Base-by-base conservation (phyloP, 441 rosid genomes). In the Pelargonium citronellum region DNA sequence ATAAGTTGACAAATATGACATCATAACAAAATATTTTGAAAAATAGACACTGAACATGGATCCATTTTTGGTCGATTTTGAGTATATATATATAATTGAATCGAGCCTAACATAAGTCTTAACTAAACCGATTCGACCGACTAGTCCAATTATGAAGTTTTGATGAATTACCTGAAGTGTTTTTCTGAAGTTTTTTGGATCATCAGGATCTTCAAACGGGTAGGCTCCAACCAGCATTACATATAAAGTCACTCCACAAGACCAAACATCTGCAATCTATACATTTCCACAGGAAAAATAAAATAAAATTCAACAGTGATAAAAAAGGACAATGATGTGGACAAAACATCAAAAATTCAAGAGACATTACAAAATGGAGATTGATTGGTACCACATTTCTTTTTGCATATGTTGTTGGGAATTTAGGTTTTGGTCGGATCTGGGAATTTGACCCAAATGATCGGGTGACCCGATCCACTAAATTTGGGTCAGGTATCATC, bases 191-290 rank as follows among this genome's bases (percentile, higher is more conserved):
- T 92, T 92, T 83, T 88, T 95, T 30, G 99, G 99, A 68, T 95
- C 99, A 12, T 87, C 95, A 1, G 97, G 99, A 76, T 92, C 97
- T 84, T 95, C 99, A 6, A 95, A 95, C 53, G 99, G 98, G 80
- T 92, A 95, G 22, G 99, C 97, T 75, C 99, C 99, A 39, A 95
- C 98, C 69, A 95, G 77, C 98, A 95, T 95, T n/a, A 95, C 98
- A 46, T 91, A 95, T 60, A 95, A 71, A 64, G 98, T 95, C 71
- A 95, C 99, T 17, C 99, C 99, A 71, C 99, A 95, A 24, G 99
- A 95, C 99, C 99, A 95, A 20, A 95, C 99, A 81, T 95, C 99
- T 13, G 99, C 99, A 80, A 95, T 83, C 99, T 95, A 1, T 67
- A 39, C 10, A 39, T 7, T 39, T 39, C 53, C 16, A 64, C 34